A percentile compares a stretch with the other conserved stretches of the same genome.
These are phyloP conservation scores for Ligustrum vulgare DNA, from an alignment of 257 asterid genomes.

Conservation along the genomic window DNA sequence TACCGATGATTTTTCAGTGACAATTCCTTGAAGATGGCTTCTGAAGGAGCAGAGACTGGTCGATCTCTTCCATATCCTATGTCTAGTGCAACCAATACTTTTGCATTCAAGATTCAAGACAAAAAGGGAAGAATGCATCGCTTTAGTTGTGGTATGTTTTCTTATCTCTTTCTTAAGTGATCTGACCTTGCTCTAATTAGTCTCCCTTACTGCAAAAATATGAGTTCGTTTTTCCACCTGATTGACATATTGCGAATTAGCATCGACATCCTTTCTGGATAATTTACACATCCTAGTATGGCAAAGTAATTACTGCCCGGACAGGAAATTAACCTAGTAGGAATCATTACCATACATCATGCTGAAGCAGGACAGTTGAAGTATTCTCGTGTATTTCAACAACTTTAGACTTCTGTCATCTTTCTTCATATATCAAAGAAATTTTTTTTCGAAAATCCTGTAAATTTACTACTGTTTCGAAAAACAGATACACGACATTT, in stretches of 20 bases:
- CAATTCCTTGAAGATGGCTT: constrained; percentile 67
- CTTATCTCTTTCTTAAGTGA: neutral
- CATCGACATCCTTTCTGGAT: neutral
- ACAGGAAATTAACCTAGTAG: neutral
- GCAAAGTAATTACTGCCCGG: neutral
- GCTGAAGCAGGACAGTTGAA: neutral
- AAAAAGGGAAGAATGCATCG: constrained; percentile 88
- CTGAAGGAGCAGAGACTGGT: constrained; percentile 81
- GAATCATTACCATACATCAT: neutral
- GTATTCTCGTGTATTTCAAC: neutral
- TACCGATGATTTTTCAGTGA: constrained; percentile 52
- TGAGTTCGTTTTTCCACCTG: neutral
- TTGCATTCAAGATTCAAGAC: constrained; percentile 91
- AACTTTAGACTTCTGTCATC: neutral
- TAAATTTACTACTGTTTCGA: constrained; percentile 9
- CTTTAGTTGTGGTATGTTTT: constrained; percentile 70
- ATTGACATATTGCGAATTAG: neutral
- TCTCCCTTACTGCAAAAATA: neutral
- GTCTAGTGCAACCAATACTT: constrained; percentile 47
- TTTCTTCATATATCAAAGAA: neutral
- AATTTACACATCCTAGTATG: too few species aligned
- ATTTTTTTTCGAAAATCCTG: neutral
- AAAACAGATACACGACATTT: constrained; percentile 60
- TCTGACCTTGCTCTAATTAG: neutral
- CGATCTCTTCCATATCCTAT: constrained; percentile 52